Conservation (phyloP, 2,329 filamentous ascomycete genomes). For the Xylariales sp. region DNA sequence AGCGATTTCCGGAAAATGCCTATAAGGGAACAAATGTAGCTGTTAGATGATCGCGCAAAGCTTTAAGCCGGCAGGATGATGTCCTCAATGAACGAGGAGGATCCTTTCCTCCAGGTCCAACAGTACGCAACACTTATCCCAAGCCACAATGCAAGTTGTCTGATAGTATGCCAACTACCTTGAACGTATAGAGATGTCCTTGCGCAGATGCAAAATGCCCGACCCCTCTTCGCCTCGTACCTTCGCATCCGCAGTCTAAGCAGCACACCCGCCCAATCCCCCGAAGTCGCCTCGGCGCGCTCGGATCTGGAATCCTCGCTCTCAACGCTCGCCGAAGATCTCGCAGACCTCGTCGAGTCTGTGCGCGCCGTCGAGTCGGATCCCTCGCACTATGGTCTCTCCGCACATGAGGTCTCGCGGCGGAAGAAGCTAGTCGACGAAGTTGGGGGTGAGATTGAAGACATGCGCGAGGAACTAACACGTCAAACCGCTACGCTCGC, state of each 20-base stretch:
- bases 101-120: slow-evolving; percentile 79
- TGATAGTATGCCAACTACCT: slow-evolving; percentile 5
- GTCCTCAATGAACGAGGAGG: slow-evolving; percentile 74
- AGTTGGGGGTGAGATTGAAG: slow-evolving; percentile 87
- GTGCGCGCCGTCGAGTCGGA: slow-evolving; percentile 89
- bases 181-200: slow-evolving; percentile 79
- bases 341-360: slow-evolving; percentile 87
- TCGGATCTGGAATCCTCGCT: slow-evolving; percentile 75
- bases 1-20: slow-evolving; percentile 9
- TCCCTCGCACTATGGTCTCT: slow-evolving; percentile 87
- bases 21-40: slow-evolving; percentile 44
- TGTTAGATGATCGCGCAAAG: slow-evolving; percentile 39
- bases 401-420: slow-evolving; percentile 82
- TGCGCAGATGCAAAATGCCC: slow-evolving; percentile 80
- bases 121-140: slow-evolving; percentile 60
- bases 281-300: slow-evolving; percentile 85
- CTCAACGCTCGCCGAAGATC: slow-evolving; percentile 79
- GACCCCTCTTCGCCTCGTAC: slow-evolving; percentile 93
- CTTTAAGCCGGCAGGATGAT: slow-evolving; percentile 64
- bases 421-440: slow-evolving; percentile 87
- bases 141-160: background rate
- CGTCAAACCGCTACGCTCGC: slow-evolving; percentile 62
- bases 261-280: slow-evolving; percentile 72
- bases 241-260: slow-evolving; percentile 92
- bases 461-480: slow-evolving; percentile 85